A percentile compares a stretch with the other conserved stretches of the same genome.
Conservation (phyloP, 2,329 filamentous ascomycete species). For the Fusarium miscanthi region DNA sequence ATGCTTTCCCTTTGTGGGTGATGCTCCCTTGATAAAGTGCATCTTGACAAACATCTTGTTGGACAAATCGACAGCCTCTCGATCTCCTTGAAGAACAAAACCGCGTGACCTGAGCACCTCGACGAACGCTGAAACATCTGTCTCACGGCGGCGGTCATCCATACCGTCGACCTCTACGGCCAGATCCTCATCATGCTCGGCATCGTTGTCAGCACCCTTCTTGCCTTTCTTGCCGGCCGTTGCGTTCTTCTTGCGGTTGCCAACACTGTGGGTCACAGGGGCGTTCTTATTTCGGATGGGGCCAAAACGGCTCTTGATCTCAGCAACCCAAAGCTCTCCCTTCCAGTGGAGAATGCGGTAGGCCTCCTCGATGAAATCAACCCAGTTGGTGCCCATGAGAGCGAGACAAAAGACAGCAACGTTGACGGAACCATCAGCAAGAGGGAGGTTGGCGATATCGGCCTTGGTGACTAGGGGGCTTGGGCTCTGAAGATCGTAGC, state of each 20-base stretch:
- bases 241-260: constrained; percentile 68
- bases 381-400: constrained; percentile 99
- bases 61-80: constrained; percentile 76
- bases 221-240: constrained; percentile 60
- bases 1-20: constrained; percentile 81
- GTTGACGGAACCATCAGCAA: constrained; percentile 80
- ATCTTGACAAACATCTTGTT: constrained; percentile 99
- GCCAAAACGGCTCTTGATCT: constrained; percentile 92
- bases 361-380: constrained; percentile 95
- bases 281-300: constrained; percentile 53
- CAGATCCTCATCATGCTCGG: constrained; percentile 65
- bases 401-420: constrained; percentile 95
- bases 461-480: constrained; percentile 83
- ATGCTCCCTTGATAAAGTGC: constrained; percentile 88
- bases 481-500: constrained; percentile 87
- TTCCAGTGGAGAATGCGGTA: constrained; percentile 92
- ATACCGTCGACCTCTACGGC: constrained; percentile 78
- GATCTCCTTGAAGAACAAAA: constrained; percentile 81
- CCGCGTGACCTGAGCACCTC: constrained; percentile 83
- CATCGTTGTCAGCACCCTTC: constrained; percentile 58
- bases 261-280: constrained; percentile 75
- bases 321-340: constrained; percentile 95
- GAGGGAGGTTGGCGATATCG: constrained; percentile 86
- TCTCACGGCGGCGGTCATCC: constrained; percentile 74
- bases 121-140: constrained; percentile 88